Base-by-base conservation (phyloP, 129 eudicot species). In the Pseudognaphalium luteoalbum region DNA sequence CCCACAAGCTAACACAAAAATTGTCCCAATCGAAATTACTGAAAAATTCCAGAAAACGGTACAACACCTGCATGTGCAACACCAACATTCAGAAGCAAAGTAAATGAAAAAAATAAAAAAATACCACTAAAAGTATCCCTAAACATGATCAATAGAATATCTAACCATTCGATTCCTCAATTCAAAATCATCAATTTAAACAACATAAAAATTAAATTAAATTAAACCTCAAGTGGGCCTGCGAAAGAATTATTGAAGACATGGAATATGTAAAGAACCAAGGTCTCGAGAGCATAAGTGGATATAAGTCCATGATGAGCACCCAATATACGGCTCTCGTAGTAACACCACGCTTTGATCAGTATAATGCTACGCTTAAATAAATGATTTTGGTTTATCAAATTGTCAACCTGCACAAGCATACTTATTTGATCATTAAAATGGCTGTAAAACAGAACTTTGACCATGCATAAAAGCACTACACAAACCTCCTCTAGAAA, bases 281-380 rank as follows among this genome's bases (percentile, higher is more conserved):
- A 75, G 47, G 97, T 94, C 84, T 94, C 99, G 47, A 94, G 81
- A 67, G 99, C 99, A 74, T 94, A 94, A 71, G 99, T 94, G 61
- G 99, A 94, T 37, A 94, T 91, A 66, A 94, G 97, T 37, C 99
- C 99, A 71, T 94, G 97, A 78, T 89, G 97, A 68, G 99, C 99
- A 54, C 99, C 99, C 67, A 94, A 76, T 81, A 94, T 87, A 19
- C 99, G 97, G 76, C 99, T 94, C 83, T 94, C 99, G 42, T 94
- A 94, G 70, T 94, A 94, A 80, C 99, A 94, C 99, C 99, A 94
- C 0, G 99, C 99, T 80, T 94, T 94, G 44, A 94, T 94, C 82
- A 94, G 85, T 84, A 94, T 94, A 78, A 94, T 82, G 84, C 99
- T 94, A 29, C 99, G 93, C 80, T 94, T 94, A 76, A 94, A 91